A percentile compares a stretch with the other conserved stretches of the same genome.
Evolutionary conservation across 768 basidiomycete genomes (phyloP).

Genomic region (Pholiota microspora): DNA sequence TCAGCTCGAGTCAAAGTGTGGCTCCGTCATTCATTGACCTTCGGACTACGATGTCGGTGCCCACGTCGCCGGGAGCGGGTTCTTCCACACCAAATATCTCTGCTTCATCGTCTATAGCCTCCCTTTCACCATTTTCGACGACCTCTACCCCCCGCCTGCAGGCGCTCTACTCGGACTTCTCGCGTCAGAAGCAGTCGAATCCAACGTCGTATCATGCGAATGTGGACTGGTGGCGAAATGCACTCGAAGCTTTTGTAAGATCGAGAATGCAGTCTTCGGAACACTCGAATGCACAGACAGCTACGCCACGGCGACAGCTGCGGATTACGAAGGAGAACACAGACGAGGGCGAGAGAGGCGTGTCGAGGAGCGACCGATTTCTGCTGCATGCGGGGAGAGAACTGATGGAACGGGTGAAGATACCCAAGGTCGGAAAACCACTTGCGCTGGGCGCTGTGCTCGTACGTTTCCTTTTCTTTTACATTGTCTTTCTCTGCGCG

Average conservation of each 20-base stretch:
- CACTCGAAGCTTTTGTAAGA: constrained; percentile 59
- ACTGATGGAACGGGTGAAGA: constrained; percentile 58
- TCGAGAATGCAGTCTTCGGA: constrained; percentile 46
- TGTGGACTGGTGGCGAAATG: constrained; percentile 83
- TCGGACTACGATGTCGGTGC: not conserved
- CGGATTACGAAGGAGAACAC: not conserved
- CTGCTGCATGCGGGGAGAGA: constrained; percentile 54
- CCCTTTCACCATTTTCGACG: constrained; percentile 44
- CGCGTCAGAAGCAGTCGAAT: constrained; percentile 81
- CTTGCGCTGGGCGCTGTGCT: constrained; percentile 68
- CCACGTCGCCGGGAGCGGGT: not conserved
- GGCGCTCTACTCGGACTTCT: constrained; percentile 86
- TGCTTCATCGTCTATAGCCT: constrained; percentile 12
- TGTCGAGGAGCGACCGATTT: constrained; percentile 42
- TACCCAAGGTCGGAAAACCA: constrained; percentile 74
- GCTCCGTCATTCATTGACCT: not conserved
- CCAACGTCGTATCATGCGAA: constrained; percentile 79
- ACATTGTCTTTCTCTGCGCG: not conserved
- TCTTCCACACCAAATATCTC: constrained; percentile 3
- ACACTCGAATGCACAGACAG: not conserved
- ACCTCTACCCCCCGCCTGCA: constrained; percentile 59
- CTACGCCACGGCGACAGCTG: not conserved
- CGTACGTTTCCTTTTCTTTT: constrained; percentile 47
- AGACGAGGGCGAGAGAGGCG: not conserved
- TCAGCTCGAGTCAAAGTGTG: not conserved